Evolutionary conservation across 106 monocot genomes (phyloP), one percentile per base, ranked within the genome.

Genomic region (Acorus gramineus): DNA sequence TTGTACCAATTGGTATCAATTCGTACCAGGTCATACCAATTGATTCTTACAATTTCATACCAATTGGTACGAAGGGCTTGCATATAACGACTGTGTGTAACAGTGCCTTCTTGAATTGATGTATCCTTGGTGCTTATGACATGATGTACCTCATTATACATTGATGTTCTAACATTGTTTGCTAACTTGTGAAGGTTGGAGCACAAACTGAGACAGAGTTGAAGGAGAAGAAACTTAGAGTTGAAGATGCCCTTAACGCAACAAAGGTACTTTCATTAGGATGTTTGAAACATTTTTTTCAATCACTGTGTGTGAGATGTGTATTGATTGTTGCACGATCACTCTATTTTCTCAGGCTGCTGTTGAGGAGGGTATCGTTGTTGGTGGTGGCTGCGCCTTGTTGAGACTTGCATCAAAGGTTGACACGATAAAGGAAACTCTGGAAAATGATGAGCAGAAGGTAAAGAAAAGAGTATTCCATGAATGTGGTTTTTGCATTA

Each of bases 161-260:
- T 1, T 0, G 3, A 46, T 1, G 52, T 46, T 6, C 14, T 28
- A 13, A 6, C n/a, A 6, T 9, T 47, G 3, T 42, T 53, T 44
- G 61, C 53, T n/a, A 54, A 63, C 12, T 48, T 56, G 49, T 28
- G 3, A 58, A 88, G 87, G 87, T 88, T 62, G 87, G 87, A 64
- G 87, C 87, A 63, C 87, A 88, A 73, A 84, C 87, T 61, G 87
- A 88, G 58, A 84, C 84, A 2, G 84, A 88, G 55, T 66, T 88
- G 10, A 88, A 88, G 54, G 87, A 88, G 73, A 84, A 88, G 83
- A 81, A 88, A 52, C 62, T 88, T 66, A 76, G 84, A 73, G 84
- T 88, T 42, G 87, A 88, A 75, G 87, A 88, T 81, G 87, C 87
- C 46, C 78, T 88, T 7, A 88, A 88, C 69, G 87, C 84, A 14